Evolutionary conservation across 345 rosid genomes (phyloP).

Genomic region (Cochlearia excelsa): DNA sequence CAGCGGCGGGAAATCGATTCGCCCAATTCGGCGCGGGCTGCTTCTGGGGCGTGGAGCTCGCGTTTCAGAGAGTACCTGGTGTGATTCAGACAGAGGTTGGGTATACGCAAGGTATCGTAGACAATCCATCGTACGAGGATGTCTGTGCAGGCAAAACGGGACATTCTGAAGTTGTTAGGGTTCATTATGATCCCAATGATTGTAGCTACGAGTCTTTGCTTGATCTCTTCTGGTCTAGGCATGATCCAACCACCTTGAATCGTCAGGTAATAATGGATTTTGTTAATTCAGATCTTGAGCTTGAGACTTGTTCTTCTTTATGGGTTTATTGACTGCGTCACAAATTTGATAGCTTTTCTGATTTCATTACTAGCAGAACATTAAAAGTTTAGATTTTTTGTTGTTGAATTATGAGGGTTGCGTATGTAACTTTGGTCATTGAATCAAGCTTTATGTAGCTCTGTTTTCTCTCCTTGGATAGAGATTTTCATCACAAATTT

Average conservation of each 20-base stretch:
- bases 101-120: conserved; percentile 57
- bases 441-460: not conserved
- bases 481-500: not conserved
- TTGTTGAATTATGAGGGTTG: too few relatives aligned
- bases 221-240: conserved; percentile 81
- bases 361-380: not conserved
- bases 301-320: conserved; percentile 1
- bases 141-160: conserved; percentile 67
- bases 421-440: not conserved
- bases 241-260: conserved; percentile 89
- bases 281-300: not conserved
- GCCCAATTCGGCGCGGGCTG: conserved; percentile 94
- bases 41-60: conserved; percentile 94
- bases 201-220: conserved; percentile 67
- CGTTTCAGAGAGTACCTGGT: conserved; percentile 78
- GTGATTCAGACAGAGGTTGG: conserved; percentile 88
- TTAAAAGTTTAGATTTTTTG: too few relatives aligned
- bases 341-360: conserved; percentile 9
- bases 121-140: conserved; percentile 74
- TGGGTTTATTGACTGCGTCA: not conserved
- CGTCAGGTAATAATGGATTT: conserved; percentile 61
- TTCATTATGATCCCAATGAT: conserved; percentile 79
- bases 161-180: conserved; percentile 80
- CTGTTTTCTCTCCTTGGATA: not conserved
- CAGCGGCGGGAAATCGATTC: conserved; percentile 70